These are phyloP conservation scores for Pseudoturritis turrita DNA, from an alignment of 345 rosid species.

Conservation along the genomic window DNA sequence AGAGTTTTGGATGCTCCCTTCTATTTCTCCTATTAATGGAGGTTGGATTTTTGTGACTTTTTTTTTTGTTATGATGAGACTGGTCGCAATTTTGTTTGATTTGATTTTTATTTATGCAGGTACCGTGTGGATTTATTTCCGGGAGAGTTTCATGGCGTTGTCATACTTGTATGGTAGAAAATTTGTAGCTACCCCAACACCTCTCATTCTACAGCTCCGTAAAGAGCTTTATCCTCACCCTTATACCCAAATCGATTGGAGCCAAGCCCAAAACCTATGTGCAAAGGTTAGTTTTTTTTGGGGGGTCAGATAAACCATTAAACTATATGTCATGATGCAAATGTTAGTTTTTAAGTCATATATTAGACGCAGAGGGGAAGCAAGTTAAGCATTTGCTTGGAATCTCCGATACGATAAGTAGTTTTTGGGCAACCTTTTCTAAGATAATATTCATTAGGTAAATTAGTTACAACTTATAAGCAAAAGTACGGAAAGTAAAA, in stretches of 20 bases:
- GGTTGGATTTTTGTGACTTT: neutral
- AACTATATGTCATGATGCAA: too few species aligned
- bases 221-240: conserved; percentile 39
- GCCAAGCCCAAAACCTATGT: conserved; percentile 24
- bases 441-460: too few species aligned
- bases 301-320: too few species aligned
- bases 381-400: too few species aligned
- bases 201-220: conserved; percentile 19
- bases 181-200: neutral
- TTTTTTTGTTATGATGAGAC: neutral
- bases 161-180: too few species aligned
- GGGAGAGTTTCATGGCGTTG: too few species aligned
- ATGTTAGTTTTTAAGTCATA: neutral
- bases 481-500: too few species aligned
- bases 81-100: neutral
- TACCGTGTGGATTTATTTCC: too few species aligned
- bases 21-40: conserved; percentile 5
- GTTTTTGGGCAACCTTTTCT: too few species aligned
- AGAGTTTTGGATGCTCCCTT: conserved; percentile 34
- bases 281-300: conserved; percentile 13
- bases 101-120: too few species aligned
- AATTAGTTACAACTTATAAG: too few species aligned
- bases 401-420: too few species aligned
- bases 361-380: neutral
- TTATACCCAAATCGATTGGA: conserved; percentile 38